A percentile compares a stretch with the other conserved stretches of the same genome.
Conservation (phyloP, 257 asterid species). For the Solanum megistacrolobum region DNA sequence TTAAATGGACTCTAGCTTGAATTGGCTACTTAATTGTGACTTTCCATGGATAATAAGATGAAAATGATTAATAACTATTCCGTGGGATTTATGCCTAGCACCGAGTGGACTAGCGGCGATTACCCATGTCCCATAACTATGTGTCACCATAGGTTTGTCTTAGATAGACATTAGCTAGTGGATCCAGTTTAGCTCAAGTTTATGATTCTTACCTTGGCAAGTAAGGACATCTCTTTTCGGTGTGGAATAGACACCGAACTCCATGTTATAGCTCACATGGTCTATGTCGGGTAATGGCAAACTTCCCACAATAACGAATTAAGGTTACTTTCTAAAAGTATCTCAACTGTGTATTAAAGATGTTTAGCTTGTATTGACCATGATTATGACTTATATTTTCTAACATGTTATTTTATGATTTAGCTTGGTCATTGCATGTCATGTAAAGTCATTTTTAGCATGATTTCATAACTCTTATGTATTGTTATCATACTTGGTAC, state of each 20-base stretch:
- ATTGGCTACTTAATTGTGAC: background rate
- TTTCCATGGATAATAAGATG: background rate
- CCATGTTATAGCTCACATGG: background rate
- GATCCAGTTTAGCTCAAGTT: background rate
- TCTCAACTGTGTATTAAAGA: background rate
- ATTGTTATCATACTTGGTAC: background rate
- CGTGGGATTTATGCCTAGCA: background rate
- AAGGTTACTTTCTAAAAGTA: background rate
- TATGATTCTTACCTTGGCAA: background rate
- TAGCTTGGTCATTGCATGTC: background rate
- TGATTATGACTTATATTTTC: background rate
- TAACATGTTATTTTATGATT: no score
- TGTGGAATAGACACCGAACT: background rate
- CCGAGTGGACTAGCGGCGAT: background rate
- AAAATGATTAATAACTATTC: background rate
- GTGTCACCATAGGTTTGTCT: background rate
- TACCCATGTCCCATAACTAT: background rate
- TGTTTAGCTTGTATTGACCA: background rate
- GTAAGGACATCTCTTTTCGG: background rate
- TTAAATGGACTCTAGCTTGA: background rate
- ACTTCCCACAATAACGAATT: background rate
- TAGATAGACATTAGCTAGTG: background rate
- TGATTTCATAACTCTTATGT: background rate
- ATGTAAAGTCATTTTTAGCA: background rate
- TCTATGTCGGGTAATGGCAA: background rate